phyloP scores from a whole-genome alignment of 2,329 filamentous ascomycete genomes.

The Alternaria sp. region DNA sequence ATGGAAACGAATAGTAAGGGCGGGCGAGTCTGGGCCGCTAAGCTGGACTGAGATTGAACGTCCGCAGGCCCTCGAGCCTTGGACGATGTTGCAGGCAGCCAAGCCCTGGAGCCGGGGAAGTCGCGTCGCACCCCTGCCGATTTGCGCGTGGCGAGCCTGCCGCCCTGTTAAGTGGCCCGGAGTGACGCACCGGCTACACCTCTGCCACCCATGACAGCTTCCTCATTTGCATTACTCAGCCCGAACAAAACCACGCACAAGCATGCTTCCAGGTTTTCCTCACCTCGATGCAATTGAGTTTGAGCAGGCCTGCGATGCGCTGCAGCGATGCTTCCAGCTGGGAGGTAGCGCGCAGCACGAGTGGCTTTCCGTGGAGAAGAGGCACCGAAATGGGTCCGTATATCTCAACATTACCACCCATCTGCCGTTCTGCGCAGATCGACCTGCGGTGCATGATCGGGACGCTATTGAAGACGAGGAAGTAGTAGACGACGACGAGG shows the following conservation, averaged over 20 bases:
- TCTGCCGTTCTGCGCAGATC: conserved; percentile 4
- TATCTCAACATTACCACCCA: conserved; percentile 33
- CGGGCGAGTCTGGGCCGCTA: conserved; percentile 25
- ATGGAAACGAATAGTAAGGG: conserved; percentile 16
- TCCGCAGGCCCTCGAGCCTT: conserved; percentile 20
- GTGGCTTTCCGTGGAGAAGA: conserved; percentile 32
- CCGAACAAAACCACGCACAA: background rate
- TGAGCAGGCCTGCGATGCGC: conserved; percentile 27
- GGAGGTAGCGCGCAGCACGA: conserved; percentile 21
- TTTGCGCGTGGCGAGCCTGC: background rate
- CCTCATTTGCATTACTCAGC: background rate
- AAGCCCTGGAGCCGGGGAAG: conserved; percentile 15
- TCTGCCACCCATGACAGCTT: background rate
- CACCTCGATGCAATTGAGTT: conserved; percentile 39
- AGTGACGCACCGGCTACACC: background rate
- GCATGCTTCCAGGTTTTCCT: conserved; percentile 33
- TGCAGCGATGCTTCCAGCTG: conserved; percentile 25
- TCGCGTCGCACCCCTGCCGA: background rate
- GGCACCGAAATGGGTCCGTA: conserved; percentile 13
- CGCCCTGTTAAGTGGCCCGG: conserved; percentile 3
- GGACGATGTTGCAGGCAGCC: conserved; percentile 22
- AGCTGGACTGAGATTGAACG: conserved; percentile 6
- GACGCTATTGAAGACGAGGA: conserved; percentile 11
- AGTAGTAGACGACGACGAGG: conserved; percentile 29
- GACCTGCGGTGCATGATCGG: background rate